Evolutionary conservation across 139 green algal species (phyloP).

Genomic region (Micractinium sp.): DNA sequence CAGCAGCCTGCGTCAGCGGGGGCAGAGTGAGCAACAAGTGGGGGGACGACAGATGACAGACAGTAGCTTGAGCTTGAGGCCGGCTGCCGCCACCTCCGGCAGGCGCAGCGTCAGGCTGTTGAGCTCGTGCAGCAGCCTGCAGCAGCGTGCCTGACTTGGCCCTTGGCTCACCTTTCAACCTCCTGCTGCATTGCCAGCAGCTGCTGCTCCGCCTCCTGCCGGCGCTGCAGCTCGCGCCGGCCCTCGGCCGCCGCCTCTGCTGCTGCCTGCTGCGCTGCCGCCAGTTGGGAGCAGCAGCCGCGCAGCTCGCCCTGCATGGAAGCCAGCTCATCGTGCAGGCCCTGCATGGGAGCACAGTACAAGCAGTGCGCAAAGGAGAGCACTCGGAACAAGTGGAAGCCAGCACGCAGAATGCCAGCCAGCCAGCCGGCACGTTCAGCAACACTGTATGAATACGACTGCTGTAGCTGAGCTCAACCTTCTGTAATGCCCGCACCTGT

Average conservation of each 20-base stretch:
- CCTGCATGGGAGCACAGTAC: neutral
- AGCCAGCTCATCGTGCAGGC: neutral
- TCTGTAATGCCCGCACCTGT: neutral
- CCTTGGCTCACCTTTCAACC: slow-evolving; percentile 9
- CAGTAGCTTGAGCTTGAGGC: neutral
- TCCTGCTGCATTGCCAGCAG: slow-evolving; percentile 3
- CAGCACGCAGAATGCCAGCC: neutral
- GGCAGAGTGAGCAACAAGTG: neutral
- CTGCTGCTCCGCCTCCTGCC: slow-evolving; percentile 8
- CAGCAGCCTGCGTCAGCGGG: slow-evolving; percentile 4
- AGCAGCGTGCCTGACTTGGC: neutral
- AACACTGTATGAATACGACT: too few species aligned
- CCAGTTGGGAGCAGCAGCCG: slow-evolving; percentile 13
- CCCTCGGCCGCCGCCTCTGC: neutral
- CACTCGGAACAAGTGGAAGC: neutral
- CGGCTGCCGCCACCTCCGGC: too few species aligned
- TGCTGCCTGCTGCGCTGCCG: neutral
- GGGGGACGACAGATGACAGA: neutral
- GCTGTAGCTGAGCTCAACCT: too few species aligned
- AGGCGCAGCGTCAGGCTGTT: neutral
- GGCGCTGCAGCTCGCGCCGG: neutral
- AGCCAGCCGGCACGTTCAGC: neutral
- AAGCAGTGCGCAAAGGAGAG: too few species aligned
- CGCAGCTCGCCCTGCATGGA: neutral
- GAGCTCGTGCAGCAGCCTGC: neutral